phyloP scores from a whole-genome alignment of 1,139 yeast genomes.

The Sugiyamaella paludigena region DNA sequence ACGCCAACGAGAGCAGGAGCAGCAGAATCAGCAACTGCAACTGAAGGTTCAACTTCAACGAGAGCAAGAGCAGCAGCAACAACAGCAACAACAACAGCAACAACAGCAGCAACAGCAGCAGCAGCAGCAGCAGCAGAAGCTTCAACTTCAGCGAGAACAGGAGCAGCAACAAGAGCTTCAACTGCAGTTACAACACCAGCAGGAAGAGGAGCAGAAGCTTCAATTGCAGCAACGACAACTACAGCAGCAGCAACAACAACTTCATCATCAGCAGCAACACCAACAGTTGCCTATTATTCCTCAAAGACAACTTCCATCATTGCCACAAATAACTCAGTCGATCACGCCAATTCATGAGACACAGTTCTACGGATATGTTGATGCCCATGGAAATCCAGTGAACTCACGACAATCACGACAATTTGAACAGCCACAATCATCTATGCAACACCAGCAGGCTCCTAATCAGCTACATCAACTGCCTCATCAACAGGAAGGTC shows the following conservation, averaged over 20 bases:
- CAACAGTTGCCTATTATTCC: conserved; percentile 1
- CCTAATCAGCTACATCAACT: not conserved
- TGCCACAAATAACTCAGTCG: conserved; percentile 2
- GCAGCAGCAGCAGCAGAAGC: conserved; percentile 4
- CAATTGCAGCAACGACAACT: conserved; percentile 3
- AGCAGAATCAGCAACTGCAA: conserved; percentile 1
- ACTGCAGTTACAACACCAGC: conserved; percentile 3
- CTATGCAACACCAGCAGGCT: not conserved
- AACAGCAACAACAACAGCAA: conserved; percentile 15
- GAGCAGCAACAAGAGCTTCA: not conserved
- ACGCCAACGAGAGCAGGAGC: not conserved
- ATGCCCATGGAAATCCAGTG: conserved; percentile 1
- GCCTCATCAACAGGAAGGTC: not conserved
- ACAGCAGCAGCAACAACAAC: conserved; percentile 1
- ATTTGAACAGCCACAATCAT: conserved; percentile 2
- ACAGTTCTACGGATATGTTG: conserved; percentile 9
- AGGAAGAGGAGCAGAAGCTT: conserved; percentile 9
- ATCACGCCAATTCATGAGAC: conserved; percentile 8
- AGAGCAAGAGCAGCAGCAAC: too few species aligned
- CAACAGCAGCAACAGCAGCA: conserved; percentile 8
- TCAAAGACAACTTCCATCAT: conserved; percentile 7
- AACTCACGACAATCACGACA: not conserved
- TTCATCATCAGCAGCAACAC: conserved; percentile 3
- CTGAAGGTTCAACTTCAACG: too few species aligned
- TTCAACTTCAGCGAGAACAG: not conserved